Evolutionary conservation across 1,284 basidiomycete species (phyloP).

Genomic region (Tranzscheliella williamsii): DNA sequence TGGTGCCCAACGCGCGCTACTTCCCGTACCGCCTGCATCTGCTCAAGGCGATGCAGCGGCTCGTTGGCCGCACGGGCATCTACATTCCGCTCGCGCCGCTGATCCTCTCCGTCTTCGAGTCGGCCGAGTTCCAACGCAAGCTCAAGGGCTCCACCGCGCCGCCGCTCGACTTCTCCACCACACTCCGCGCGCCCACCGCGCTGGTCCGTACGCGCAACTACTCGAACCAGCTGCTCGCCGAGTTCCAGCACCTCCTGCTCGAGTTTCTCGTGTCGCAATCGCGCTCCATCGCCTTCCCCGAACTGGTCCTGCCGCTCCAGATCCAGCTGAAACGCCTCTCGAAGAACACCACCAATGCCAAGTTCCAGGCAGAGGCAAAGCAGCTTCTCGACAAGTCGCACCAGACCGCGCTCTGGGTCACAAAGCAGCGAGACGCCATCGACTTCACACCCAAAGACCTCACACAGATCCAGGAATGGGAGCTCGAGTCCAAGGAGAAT

Average conservation of each 20-base stretch:
- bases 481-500: constrained; percentile 39
- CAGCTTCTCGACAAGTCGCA: constrained; percentile 53
- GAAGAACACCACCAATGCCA: constrained; percentile 45
- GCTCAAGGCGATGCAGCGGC: constrained; percentile 72
- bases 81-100: constrained; percentile 87
- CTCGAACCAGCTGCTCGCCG: constrained; percentile 80
- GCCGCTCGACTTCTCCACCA: constrained; percentile 84
- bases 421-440: constrained; percentile 40
- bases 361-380: constrained; percentile 40
- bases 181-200: constrained; percentile 82
- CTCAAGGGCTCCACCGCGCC: constrained; percentile 85
- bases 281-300: constrained; percentile 78
- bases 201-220: constrained; percentile 89
- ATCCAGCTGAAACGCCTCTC: constrained; percentile 62
- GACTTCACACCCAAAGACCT: constrained; percentile 57
- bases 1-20: constrained; percentile 79
- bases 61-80: constrained; percentile 76
- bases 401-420: constrained; percentile 47
- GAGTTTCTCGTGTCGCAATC: constrained; percentile 71
- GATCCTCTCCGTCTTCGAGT: constrained; percentile 83
- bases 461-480: constrained; percentile 34
- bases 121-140: constrained; percentile 74
- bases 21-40: constrained; percentile 80
- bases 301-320: constrained; percentile 83
- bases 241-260: constrained; percentile 75